These are phyloP conservation scores for Boletus edulis DNA, from an alignment of 768 basidiomycete species.

Conservation along the genomic window DNA sequence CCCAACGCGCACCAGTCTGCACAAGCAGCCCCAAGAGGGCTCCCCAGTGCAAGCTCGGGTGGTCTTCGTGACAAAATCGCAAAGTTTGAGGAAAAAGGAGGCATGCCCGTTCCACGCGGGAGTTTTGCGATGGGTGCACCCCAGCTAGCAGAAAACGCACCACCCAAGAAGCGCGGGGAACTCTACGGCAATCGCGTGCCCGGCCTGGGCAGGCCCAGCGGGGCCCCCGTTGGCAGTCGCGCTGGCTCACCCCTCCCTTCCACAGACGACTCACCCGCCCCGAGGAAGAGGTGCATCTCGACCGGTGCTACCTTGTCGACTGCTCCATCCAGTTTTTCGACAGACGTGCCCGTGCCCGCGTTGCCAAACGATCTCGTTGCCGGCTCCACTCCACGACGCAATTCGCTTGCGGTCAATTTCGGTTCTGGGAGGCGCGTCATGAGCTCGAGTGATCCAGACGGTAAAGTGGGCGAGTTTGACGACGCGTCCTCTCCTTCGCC, in stretches of 20 bases:
- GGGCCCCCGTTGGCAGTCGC: slow-evolving; percentile 11
- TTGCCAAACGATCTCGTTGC: slow-evolving; percentile 15
- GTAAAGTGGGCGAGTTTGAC: not conserved
- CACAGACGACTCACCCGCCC: slow-evolving; percentile 15
- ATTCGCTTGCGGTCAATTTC: slow-evolving; percentile 29
- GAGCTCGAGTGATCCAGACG: slow-evolving; percentile 13
- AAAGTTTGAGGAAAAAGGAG: slow-evolving; percentile 77
- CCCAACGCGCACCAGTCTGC: slow-evolving; percentile 32
- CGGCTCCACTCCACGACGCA: slow-evolving; percentile 18
- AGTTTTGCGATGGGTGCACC: slow-evolving; percentile 70
- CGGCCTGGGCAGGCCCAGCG: slow-evolving; percentile 25
- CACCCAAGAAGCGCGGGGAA: slow-evolving; percentile 56
- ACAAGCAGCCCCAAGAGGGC: slow-evolving; percentile 28
- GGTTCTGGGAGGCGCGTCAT: slow-evolving; percentile 19
- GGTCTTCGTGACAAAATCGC: slow-evolving; percentile 69
- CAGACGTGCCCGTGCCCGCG: slow-evolving; percentile 25
- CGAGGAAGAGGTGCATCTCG: slow-evolving; percentile 31
- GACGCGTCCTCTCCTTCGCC: slow-evolving; percentile 1
- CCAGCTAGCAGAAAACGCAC: slow-evolving; percentile 45
- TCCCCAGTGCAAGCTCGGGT: slow-evolving; percentile 27
- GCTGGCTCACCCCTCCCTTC: slow-evolving; percentile 16
- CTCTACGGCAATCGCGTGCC: slow-evolving; percentile 73
- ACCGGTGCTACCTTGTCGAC: slow-evolving; percentile 23
- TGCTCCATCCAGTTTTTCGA: slow-evolving; percentile 4
- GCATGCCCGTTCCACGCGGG: slow-evolving; percentile 69